Base-by-base conservation (phyloP, 345 rosid genomes). In the Abelmoschus esculentus region DNA sequence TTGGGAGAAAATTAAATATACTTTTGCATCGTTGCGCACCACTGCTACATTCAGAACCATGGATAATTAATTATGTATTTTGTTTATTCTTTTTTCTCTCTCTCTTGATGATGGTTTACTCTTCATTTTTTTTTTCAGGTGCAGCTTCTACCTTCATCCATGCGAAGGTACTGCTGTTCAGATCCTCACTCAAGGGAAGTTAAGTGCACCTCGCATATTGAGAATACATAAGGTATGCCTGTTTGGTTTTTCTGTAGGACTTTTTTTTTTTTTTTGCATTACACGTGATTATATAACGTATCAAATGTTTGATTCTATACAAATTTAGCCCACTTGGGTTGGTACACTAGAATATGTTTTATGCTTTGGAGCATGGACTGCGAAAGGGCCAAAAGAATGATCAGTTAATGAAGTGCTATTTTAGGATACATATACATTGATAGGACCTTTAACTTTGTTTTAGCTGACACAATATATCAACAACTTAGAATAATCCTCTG, bases 161-260 rank as follows among this genome's bases (percentile, higher is more conserved):
- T 89, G 87, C 73, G 97, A 92, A 85, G 99, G 97, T 55, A 86
- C 97, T 11, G 50, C 87, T 66, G 80, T 80, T 65, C 98, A 92
- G 83, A 89, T 92, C 69, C 87, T 87, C 75, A 90, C 98, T 15
- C 96, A 90, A 74, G 99, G 99, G 82, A 96, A 96, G 78, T 84
- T 96, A 52, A 96, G 96, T 82, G 99, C 99, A 61, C 99, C 99
- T 58, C 85, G 99, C 47, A 96, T 96, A 80, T 79, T 96, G 84
- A 90, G 99, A 82, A 86, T 92, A 80, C 96, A 90, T 76, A 96
- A 96, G 87, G 99, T 96, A 77, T 80, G 52, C 32, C 31, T 5
- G 84, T 58, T 50, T 44, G 42, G 29, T 59, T 55, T 69, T n/a
- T 40, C 67, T 49, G 29, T 52, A 17, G 54, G 15, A 26, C 36